Base-by-base conservation (phyloP, 352 stramenopile species). In the Thraustochytrium striatum region DNA sequence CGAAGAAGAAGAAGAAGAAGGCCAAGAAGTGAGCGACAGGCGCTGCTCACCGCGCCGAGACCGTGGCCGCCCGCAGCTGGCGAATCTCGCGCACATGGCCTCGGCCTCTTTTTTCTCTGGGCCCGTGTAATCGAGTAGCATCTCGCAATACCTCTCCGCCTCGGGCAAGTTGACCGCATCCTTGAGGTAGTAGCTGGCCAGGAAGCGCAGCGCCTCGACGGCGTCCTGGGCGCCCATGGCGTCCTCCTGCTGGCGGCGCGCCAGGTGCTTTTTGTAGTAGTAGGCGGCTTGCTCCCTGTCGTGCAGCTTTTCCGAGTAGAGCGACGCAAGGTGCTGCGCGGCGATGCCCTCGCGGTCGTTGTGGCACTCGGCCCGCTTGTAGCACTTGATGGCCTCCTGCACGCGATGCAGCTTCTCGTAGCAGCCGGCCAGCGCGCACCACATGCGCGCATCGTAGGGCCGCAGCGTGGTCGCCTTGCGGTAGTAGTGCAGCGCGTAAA, bases 401-500 rank as follows among this genome's bases (percentile, higher is more conserved):
- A 41, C 70, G 16, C 68, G 58, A 21, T 81, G 35, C n/a, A 81
- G 36, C n/a, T 81, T 61, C 35, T 81, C 70, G 33, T 90, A 87
- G 82, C 87, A 91, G 32, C 83, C 82, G 44, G 92, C 95, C 32
- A 99, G 87, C 21, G 95, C 95, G 75, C 90, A 96, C 95, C 95
- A 99, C 94, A 98, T 98, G n/a, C 95, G 89, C 43, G 93, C 91
- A 87, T 99, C 94, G 79, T 97, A 96, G 8, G 95, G 94, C 1
- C 94, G 91, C n/a, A 99, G 89, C 21, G 89, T 86, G 7, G 94
- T 91, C 7, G 94, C 94, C 85, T 98, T 97, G 62, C 93, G 89
- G 85, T 98, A 99, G 87, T 99, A 99, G 88, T 98, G 97, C n/a
- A 98, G 89, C 53, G 94, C 96, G 86, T 98, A 98, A 68, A 88